phyloP scores from a whole-genome alignment of 371 early-diverging fungal species.

The Smittium culicis region DNA sequence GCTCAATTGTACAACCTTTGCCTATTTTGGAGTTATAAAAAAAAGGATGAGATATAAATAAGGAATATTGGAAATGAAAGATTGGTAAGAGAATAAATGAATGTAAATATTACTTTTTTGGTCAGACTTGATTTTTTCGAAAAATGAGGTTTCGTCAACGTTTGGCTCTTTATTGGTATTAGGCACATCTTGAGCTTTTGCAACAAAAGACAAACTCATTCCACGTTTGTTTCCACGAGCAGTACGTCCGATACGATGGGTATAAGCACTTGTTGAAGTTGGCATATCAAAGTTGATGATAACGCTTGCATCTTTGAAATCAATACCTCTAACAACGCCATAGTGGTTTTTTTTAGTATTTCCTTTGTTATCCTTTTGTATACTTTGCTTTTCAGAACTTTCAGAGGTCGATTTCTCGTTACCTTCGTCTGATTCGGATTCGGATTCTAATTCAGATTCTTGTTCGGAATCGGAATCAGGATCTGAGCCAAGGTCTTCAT shows the following conservation, averaged over 20 bases:
- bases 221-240: slow-evolving; percentile 86
- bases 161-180: background rate
- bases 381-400: slow-evolving; percentile 1
- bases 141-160: slow-evolving; percentile 46
- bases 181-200: slow-evolving; percentile 5
- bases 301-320: slow-evolving; percentile 82
- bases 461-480: no score
- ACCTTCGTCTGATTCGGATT: slow-evolving; percentile 25
- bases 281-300: slow-evolving; percentile 99
- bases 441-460: slow-evolving; percentile 17
- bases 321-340: slow-evolving; percentile 94
- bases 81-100: slow-evolving; percentile 17
- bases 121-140: slow-evolving; percentile 43
- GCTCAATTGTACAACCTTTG: slow-evolving; percentile 45
- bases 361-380: slow-evolving; percentile 28
- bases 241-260: slow-evolving; percentile 94
- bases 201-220: slow-evolving; percentile 67
- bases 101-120: no score
- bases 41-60: background rate
- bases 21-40: no score
- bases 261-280: slow-evolving; percentile 70
- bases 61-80: background rate
- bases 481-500: slow-evolving; percentile 19
- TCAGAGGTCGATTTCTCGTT: slow-evolving; percentile 29
- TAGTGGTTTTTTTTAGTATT: slow-evolving; percentile 59